Conservation (phyloP, 441 rosid genomes). For the Hypseocharis bilobata region DNA sequence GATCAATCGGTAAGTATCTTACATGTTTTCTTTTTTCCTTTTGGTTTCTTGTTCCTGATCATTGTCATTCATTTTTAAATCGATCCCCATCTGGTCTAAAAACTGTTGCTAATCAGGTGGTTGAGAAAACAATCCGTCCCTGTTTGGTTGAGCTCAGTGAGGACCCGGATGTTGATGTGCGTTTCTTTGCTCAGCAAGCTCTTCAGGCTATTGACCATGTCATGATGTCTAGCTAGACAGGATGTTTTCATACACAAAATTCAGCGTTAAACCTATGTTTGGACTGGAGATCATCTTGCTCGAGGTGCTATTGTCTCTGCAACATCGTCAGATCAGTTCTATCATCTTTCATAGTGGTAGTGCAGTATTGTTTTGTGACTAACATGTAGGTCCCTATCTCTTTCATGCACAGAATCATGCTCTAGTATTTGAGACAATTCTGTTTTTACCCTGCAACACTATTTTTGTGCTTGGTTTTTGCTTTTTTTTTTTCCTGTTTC, state of each 20-base stretch:
- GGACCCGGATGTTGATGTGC: constrained; percentile 88
- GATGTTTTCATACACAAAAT: background rate
- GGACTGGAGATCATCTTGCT: background rate
- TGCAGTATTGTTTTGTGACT: background rate
- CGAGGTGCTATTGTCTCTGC: background rate
- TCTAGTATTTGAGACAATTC: background rate
- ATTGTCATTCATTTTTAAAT: constrained; percentile 61
- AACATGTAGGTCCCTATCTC: background rate
- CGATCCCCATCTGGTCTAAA: too few relatives aligned
- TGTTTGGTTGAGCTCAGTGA: constrained; percentile 76
- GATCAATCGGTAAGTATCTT: constrained; percentile 68
- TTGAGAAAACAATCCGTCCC: constrained; percentile 63
- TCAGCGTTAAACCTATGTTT: background rate
- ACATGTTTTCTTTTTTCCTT: too few relatives aligned
- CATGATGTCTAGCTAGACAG: constrained; percentile 58
- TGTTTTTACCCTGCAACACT: too few relatives aligned
- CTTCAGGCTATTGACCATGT: constrained; percentile 58
- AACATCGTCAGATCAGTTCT: background rate
- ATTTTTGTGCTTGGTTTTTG: too few relatives aligned
- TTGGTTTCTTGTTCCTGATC: constrained; percentile 74
- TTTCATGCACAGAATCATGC: background rate
- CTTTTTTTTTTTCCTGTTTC: too few relatives aligned
- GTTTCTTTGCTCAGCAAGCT: constrained; percentile 78
- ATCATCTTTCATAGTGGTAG: background rate
- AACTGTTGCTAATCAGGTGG: constrained; percentile 38